phyloP scores from a whole-genome alignment of 2,329 filamentous ascomycete genomes.

The Emydomyces testavorans region DNA sequence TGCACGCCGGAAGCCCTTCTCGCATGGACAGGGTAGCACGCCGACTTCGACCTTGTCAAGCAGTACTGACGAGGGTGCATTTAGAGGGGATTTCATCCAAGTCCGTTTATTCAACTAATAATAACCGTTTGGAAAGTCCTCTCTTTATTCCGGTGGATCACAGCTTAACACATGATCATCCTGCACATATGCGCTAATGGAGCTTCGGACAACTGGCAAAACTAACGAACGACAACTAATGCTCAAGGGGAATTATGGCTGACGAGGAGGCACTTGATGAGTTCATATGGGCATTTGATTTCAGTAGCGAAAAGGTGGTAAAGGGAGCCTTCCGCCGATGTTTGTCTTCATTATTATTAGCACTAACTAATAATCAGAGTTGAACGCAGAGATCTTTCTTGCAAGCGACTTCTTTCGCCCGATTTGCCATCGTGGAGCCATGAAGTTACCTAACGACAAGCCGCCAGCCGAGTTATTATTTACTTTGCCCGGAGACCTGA shows the following conservation, averaged over 20 bases:
- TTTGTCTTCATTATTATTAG: too few relatives aligned
- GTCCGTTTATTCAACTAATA: neutral
- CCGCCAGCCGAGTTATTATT: neutral
- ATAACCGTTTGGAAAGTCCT: neutral
- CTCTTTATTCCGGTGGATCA: constrained; percentile 6
- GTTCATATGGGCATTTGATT: too few relatives aligned
- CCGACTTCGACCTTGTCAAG: neutral
- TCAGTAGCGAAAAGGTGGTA: too few relatives aligned
- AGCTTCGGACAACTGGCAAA: too few relatives aligned
- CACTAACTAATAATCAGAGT: too few relatives aligned
- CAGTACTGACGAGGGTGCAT: neutral
- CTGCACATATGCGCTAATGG: constrained; percentile 7
- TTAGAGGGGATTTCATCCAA: neutral
- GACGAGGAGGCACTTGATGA: too few relatives aligned
- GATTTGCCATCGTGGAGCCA: neutral
- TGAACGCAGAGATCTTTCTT: neutral
- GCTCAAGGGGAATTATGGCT: too few relatives aligned
- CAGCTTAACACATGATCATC: constrained; percentile 8
- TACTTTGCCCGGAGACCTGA: too few relatives aligned
- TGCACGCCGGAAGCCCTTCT: constrained; percentile 5
- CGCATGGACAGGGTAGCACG: neutral
- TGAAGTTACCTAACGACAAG: neutral
- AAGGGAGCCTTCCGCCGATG: too few relatives aligned
- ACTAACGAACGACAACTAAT: too few relatives aligned
- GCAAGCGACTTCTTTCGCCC: neutral